Evolutionary conservation across 2,329 filamentous ascomycete genomes (phyloP), one percentile per base, ranked within the genome.

Genomic region (Metarhizium brunneum): DNA sequence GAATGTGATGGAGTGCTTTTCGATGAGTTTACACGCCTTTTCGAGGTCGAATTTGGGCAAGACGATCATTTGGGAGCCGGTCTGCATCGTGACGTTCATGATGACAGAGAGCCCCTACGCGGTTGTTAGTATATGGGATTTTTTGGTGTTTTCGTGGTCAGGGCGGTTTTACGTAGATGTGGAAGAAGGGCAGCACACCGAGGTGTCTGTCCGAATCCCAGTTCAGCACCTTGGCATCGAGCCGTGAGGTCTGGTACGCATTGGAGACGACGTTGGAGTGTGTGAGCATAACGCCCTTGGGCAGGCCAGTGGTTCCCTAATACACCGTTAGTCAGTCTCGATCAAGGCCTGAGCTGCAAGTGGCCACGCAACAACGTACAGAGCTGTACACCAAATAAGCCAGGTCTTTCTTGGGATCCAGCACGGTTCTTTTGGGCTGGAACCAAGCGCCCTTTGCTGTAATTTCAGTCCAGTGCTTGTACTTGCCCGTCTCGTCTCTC

Each of bases 361-460:
- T 18, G 2, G 20, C 13, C 11, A 13, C 20, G 8, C 13, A 38
- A 4, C 11, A 2, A 60, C 69, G 54, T 57, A 71, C 69, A 7
- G 87, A 92, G 52, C 86, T 90, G 69, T 95, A 96, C 0, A 95
- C 90, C 56, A 96, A 71, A 65, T 94, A 95, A 0, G 90, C 87
- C 30, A 94, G 69, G 66, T 96, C 90, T 56, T 83, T 85, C 52
- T 79, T 77, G 0, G 89, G 82, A 51, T 87, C 76, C 53, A 90
- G 71, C 62, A 81, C 84, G 4, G 83, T 75, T 55, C 80, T 80
- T 53, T 57, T 61, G 18, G 82, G 77, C 63, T 81, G 61, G 5
- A 70, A 83, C 60, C 81, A 76, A 2, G 77, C 75, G 0, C 80
- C 75, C 3, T 82, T 77, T 2, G 81, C 80, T 20, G 83, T 80